A percentile compares a stretch with the other conserved stretches of the same genome.
phyloP scores from a whole-genome alignment of 2,329 filamentous ascomycete genomes.

The Cordyceps militaris region DNA sequence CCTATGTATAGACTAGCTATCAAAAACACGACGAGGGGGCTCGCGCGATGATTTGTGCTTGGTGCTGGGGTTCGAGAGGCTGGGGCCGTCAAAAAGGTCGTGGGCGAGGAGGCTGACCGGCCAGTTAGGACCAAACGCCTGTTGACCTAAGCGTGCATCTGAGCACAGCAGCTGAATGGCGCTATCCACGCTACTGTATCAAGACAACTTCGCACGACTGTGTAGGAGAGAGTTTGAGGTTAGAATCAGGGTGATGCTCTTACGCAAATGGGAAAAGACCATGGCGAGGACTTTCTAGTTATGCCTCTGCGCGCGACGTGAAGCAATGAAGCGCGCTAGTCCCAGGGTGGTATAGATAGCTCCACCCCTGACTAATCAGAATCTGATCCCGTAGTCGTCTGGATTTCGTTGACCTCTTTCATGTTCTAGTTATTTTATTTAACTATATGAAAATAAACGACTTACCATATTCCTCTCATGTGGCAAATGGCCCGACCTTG shows the following conservation, averaged over 20 bases:
- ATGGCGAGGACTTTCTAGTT: neutral
- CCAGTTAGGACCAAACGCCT: constrained; percentile 9
- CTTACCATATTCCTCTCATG: too few relatives aligned
- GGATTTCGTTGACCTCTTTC: too few relatives aligned
- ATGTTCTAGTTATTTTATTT: too few relatives aligned
- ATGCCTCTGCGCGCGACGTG: constrained; percentile 8
- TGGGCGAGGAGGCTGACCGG: neutral
- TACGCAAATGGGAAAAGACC: constrained; percentile 1
- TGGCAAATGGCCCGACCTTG: too few relatives aligned
- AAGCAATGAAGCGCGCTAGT: neutral
- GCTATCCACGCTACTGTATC: neutral
- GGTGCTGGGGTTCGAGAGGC: neutral
- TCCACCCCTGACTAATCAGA: neutral
- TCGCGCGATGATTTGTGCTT: neutral
- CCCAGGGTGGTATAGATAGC: neutral
- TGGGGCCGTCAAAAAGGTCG: neutral
- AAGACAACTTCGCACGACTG: constrained; percentile 1
- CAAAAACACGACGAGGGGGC: neutral
- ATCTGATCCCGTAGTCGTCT: too few relatives aligned
- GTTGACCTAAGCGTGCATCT: constrained; percentile 7
- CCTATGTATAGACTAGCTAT: neutral
- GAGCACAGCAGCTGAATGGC: constrained; percentile 1
- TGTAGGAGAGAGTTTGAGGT: neutral
- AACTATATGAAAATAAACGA: too few relatives aligned
- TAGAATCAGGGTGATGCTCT: neutral